These are phyloP conservation scores for Hyaloperonospora brassicae DNA, from an alignment of 352 stramenopile genomes.

Conservation along the genomic window DNA sequence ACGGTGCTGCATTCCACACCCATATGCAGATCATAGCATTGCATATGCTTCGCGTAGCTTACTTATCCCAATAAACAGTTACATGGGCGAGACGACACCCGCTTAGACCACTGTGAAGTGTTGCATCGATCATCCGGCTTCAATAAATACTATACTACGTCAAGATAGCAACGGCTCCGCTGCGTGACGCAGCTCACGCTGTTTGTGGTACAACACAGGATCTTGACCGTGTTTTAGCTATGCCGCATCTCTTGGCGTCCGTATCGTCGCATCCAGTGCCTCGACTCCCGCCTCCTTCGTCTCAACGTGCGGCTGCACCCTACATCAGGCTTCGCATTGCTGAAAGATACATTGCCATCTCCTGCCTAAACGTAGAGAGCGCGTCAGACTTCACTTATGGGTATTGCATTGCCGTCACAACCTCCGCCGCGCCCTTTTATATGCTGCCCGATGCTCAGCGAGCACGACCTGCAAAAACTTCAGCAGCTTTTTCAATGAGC, in stretches of 20 bases:
- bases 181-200: constrained; percentile 35
- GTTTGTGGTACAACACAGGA: constrained; percentile 47
- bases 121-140: constrained; percentile 36
- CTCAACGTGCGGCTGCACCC: constrained; percentile 70
- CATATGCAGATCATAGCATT: constrained; percentile 54
- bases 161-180: constrained; percentile 26
- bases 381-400: constrained; percentile 53
- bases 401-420: constrained; percentile 79
- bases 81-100: constrained; percentile 28
- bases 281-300: constrained; percentile 58
- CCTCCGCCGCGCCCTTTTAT: constrained; percentile 73
- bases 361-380: constrained; percentile 56
- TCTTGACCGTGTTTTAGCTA: constrained; percentile 43
- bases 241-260: constrained; percentile 52
- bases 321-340: constrained; percentile 61
- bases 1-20: constrained; percentile 47
- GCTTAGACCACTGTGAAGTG: constrained; percentile 66
- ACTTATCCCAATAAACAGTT: constrained; percentile 38
- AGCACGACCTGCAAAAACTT: no score
- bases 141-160: constrained; percentile 23
- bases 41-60: constrained; percentile 42
- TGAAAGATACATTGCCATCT: constrained; percentile 40
- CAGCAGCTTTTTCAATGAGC: no score
- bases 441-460: constrained; percentile 79
- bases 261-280: constrained; percentile 39